Base-by-base conservation (phyloP, 1,284 basidiomycete species). In the Rhodotorula mucilaginosa region DNA sequence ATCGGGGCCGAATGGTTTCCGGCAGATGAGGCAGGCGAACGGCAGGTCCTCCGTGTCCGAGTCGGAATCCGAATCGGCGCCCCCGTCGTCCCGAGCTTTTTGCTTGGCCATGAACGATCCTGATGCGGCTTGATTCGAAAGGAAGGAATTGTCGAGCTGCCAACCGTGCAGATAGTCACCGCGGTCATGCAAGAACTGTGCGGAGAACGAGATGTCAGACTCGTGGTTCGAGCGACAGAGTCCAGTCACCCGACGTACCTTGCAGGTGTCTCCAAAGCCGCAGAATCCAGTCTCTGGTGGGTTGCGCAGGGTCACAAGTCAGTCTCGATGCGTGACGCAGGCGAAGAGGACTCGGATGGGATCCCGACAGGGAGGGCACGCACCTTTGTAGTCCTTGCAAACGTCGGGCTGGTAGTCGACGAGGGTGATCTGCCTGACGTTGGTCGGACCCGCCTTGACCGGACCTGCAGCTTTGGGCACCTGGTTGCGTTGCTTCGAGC, bases 331-430 rank as follows among this genome's bases (percentile, higher is more conserved):
- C 31, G 8, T 4, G 63, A 65, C 56, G 7, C 19, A 10, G 5
- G 47, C 1, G 21, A 23, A 23, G 34, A 34, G 29, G 29, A 26
- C 26, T 26, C 26, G 26, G 26, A 16, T 23, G 12, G 49, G 64
- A 34, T 54, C 62, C 44, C 66, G 52, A 73, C 58, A 31, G 46
- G 18, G 56, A 16, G 12, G 51, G 18, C 26, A 57, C 86, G 70
- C 75, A 91, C 91, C 92, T 88, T 97, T 98, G 83, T 99, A 99
- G 82, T 98, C 95, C 82, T 99, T 99, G 83, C 97, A 99, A 29
- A 98, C 92, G 79, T 98, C 96, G 5, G 97, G 96, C 82, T 99
- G 97, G 82, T 98, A 99, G 84, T 99, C 97, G 63, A 93, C 87
- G 68, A 98, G 89, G 1, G 96, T 98, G 66, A 97, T 94, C 2